Percentiles rank a stretch among this genome's conserved stretches.
These are phyloP conservation scores for Macrolepiota albuminosa DNA, from an alignment of 768 basidiomycete genomes.

Conservation along the genomic window DNA sequence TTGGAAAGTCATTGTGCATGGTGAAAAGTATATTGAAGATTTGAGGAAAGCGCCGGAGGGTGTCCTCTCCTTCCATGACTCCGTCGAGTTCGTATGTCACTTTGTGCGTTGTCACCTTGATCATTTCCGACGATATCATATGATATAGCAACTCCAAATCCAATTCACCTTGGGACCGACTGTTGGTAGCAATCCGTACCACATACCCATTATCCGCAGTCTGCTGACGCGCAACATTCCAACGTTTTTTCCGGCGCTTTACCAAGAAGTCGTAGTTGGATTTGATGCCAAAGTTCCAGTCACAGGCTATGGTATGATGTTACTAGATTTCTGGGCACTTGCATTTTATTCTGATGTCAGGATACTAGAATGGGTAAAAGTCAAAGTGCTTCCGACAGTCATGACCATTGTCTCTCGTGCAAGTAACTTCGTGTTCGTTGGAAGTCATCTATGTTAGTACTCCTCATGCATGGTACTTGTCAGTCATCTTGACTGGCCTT, in stretches of 20 bases:
- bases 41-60: neutral
- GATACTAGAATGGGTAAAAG: slow-evolving; percentile 19
- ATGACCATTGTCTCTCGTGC: slow-evolving; percentile 26
- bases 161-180: neutral
- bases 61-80: neutral
- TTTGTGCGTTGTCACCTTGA: no score
- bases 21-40: slow-evolving; percentile 25
- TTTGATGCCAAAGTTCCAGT: neutral
- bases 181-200: neutral
- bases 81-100: neutral
- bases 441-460: slow-evolving; percentile 25
- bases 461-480: neutral
- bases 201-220: neutral
- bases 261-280: neutral
- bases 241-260: neutral
- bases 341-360: neutral
- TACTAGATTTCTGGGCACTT: no score
- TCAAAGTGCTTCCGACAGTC: slow-evolving; percentile 17
- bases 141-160: neutral
- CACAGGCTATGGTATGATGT: neutral
- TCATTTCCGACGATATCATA: no score
- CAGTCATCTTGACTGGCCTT: slow-evolving; percentile 17
- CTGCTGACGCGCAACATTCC: neutral
- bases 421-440: slow-evolving; percentile 30
- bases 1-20: slow-evolving; percentile 37